Evolutionary conservation across 306 rosid genomes (phyloP).

Genomic region (Ammopiptanthus mongolicus): DNA sequence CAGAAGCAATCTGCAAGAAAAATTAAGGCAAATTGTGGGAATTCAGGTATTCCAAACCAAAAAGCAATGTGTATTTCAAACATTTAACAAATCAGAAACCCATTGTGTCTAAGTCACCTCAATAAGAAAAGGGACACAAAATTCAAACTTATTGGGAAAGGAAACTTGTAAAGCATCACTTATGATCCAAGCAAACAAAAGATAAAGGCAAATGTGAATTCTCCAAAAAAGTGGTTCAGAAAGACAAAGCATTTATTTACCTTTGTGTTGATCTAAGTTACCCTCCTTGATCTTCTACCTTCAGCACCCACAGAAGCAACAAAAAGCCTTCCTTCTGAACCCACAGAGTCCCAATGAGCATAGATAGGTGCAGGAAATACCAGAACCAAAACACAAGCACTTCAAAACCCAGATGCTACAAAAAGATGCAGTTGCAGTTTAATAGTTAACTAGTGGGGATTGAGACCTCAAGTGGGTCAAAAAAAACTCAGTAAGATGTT

Average conservation of each 20-base stretch:
- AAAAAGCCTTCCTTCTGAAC: conserved; percentile 40
- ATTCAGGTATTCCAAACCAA: conserved; percentile 18
- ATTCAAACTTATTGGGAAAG: background rate
- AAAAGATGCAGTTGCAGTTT: conserved; percentile 25
- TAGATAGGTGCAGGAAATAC: conserved; percentile 22
- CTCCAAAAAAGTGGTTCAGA: conserved; percentile 23
- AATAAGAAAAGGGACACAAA: conserved; percentile 24
- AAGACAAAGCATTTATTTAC: conserved; percentile 54
- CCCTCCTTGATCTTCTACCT: conserved; percentile 62
- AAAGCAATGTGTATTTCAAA: background rate
- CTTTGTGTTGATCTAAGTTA: conserved; percentile 62
- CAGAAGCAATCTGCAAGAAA: background rate
- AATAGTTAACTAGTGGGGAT: conserved; percentile 33
- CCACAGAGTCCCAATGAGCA: conserved; percentile 51
- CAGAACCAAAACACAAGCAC: conserved; percentile 46
- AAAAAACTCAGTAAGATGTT: conserved; percentile 22
- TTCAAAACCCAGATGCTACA: conserved; percentile 48
- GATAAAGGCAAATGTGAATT: conserved; percentile 38
- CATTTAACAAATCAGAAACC: background rate
- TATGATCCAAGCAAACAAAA: conserved; percentile 72
- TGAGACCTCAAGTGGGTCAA: conserved; percentile 52
- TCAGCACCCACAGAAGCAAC: conserved; percentile 44
- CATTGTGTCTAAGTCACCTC: background rate
- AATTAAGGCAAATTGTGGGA: conserved; percentile 21
- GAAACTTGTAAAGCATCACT: conserved; percentile 63